phyloP scores from a whole-genome alignment of 176 grass and related monocot species.

The Bothriochloa decipiens region DNA sequence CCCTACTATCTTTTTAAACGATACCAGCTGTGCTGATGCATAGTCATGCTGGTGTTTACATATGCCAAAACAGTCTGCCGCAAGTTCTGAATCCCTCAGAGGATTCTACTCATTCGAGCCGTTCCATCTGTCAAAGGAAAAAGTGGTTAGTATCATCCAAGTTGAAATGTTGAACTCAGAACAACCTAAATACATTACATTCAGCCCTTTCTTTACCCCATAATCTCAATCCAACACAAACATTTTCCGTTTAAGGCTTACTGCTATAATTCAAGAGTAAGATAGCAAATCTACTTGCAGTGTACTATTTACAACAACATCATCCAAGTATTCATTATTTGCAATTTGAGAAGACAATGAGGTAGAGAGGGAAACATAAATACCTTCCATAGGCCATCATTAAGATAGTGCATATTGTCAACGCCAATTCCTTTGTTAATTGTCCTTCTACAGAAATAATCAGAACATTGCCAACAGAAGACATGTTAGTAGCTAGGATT shows the following conservation, averaged over 20 bases:
- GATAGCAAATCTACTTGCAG: not conserved
- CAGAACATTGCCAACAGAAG: conserved; percentile 16
- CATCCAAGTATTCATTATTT: conserved; percentile 4
- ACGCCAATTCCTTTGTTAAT: conserved; percentile 99
- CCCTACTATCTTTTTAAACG: not conserved
- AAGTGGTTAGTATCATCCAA: conserved; percentile 7
- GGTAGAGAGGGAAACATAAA: not conserved
- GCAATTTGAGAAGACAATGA: conserved; percentile 6
- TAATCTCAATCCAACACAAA: not conserved
- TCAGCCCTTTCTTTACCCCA: not conserved
- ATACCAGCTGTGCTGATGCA: not conserved
- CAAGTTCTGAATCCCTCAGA: not conserved
- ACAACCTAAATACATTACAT: conserved; percentile 4
- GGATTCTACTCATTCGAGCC: conserved; percentile 47
- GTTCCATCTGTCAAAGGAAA: conserved; percentile 60
- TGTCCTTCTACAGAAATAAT: conserved; percentile 64
- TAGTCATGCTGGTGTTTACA: not conserved
- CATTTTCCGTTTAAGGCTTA: not conserved
- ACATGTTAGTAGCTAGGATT: conserved; percentile 7
- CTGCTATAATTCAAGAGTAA: conserved; percentile 7
- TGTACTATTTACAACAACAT: not conserved
- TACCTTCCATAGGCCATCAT: conserved; percentile 99
- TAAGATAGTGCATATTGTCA: conserved; percentile 98
- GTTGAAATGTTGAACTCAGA: not conserved
- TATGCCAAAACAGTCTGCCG: not conserved